Base-by-base conservation (phyloP, 202 grass and related monocot genomes). In the Schoenoplectus tabernaemontani region DNA sequence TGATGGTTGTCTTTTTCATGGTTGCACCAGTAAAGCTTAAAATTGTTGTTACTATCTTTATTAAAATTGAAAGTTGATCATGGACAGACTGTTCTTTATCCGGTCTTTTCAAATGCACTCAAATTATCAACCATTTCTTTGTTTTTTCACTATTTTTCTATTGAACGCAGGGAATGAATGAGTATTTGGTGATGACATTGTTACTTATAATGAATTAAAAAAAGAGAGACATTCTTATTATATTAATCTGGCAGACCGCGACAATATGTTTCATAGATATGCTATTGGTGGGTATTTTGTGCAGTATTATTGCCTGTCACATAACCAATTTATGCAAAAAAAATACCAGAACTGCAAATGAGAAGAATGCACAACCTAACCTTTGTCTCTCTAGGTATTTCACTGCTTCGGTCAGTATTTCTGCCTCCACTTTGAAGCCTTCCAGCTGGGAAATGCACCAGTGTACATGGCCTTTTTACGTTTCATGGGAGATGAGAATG, bases 401-500 rank as follows among this genome's bases (percentile, higher is more conserved):
- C 87, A 97, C 11, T 93, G 93, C 59, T 97, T 93, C 4, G 93
- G 89, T 61, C 89, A 93, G 41, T 91, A 97, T 78, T 97, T 97
- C 81, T 97, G 93, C 81, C 82, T 97, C 33, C 91, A 93, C 59
- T 97, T 97, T 57, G 91, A 97, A 78, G 90, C 89, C 32, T 97
- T 97, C 84, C 90, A 91, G 80, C 91, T 97, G 41, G 88, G 91
- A 23, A 91, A 84, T 56, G 88, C 93, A 50, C 93, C 93, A 1
- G 90, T 97, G 2, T 93, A 97, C 79, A 89, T 97, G 88, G 88
- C 89, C 19, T 97, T 93, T 43, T 75, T 97, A 39, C 88, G 88
- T 68, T 97, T 97, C 83, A 97, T 97, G 93, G 93, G 93, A 30
- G 89, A 93, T 1, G 93, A 97, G 44, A 91, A 84, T 42, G 93